Evolutionary conservation across 2,329 filamentous ascomycete genomes (phyloP), one percentile per base, ranked within the genome.

Genomic region (Colletotrichum sp.): DNA sequence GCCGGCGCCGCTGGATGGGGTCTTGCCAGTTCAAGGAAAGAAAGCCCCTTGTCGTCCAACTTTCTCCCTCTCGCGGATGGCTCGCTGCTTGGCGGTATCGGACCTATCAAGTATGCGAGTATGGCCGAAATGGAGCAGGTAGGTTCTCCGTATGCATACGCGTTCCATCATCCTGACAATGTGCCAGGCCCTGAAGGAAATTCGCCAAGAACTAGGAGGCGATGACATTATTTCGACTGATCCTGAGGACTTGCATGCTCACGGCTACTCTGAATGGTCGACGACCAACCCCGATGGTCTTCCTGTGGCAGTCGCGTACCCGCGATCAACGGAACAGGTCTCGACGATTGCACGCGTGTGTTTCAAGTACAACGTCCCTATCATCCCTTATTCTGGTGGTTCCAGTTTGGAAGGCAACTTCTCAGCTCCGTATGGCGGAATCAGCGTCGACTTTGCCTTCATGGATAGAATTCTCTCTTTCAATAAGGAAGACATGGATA

Each of bases 351-450:
- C 90, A 3, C 88, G 93, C 78, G 88, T 96, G 71, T 98, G 96
- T 85, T 89, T 94, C 85, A 93, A 93, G 82, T 93, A 96, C 84
- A 92, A 90, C 18, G 91, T 98, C 70, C 96, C 96, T 2, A 94
- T 98, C 86, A 94, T 97, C 76, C 94, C 95, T 0, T 98, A 95
- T 82, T 97, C 95, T 1, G 96, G 95, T 4, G 96, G 96, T 16
- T 94, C 95, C 0, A 96, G 94, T 79, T 88, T 98, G 1, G 96
- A 98, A 84, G 96, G 94, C 16, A 97, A 98, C 83, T 98, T 98
- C 84, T 95, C 95, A 0, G 95, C 96, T 16, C 95, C 95, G 0
- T 94, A 93, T 81, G 96, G 96, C 15, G 96, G 96, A 15, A 91
- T 98, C 81, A 96, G 95, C 79, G 94, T 98, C 67, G 96, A 98